Conservation (phyloP, 768 basidiomycete genomes). For the Trametes meyenii region DNA sequence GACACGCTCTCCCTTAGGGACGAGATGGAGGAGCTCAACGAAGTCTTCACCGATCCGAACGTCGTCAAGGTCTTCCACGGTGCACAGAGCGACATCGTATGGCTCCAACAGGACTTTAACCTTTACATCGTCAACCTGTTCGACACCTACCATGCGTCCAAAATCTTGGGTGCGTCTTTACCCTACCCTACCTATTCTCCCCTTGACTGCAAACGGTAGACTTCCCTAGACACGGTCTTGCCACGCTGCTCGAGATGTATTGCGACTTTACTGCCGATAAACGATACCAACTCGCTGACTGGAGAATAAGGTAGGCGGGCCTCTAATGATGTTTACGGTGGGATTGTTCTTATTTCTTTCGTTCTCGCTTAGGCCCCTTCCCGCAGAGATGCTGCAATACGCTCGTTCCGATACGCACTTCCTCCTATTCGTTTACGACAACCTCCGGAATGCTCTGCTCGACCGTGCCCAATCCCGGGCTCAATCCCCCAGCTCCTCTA, state of each 20-base stretch:
- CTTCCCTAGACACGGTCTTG: conserved; percentile 83
- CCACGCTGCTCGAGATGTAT: conserved; percentile 82
- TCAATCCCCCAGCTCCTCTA: conserved; percentile 39
- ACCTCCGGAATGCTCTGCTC: conserved; percentile 85
- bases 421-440: conserved; percentile 90
- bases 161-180: conserved; percentile 60
- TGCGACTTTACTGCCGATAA: conserved; percentile 93
- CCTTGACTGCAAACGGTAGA: conserved; percentile 45
- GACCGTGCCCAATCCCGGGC: conserved; percentile 54
- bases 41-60: conserved; percentile 81
- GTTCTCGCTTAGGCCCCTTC: conserved; percentile 60
- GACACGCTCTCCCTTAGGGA: conserved; percentile 79
- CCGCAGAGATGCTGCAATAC: conserved; percentile 87
- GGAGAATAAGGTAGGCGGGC: conserved; percentile 78
- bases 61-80: conserved; percentile 96
- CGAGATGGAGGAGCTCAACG: conserved; percentile 73
- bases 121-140: conserved; percentile 95
- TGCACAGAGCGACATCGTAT: conserved; percentile 90
- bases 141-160: conserved; percentile 95
- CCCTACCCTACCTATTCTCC: not conserved
- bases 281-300: conserved; percentile 95
- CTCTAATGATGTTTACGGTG: not conserved
- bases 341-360: not conserved
- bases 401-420: conserved; percentile 97
- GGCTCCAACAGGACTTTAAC: conserved; percentile 96